Base-by-base conservation (phyloP, 192 early-diverging fungal genomes). In the Dissophora globulifera region DNA sequence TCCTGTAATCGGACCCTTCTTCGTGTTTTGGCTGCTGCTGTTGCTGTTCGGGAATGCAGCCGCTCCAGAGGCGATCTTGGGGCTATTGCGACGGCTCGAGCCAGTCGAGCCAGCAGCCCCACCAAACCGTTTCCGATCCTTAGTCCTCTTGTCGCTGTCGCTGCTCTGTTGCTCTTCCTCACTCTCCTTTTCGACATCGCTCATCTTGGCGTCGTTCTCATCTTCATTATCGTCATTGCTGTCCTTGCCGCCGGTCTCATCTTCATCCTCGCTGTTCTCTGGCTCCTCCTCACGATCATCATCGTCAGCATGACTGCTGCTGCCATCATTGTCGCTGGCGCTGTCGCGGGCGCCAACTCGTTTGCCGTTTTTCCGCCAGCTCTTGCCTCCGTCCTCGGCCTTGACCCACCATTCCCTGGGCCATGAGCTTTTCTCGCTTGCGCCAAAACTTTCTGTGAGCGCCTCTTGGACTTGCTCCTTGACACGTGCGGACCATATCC, bases 351-450 rank as follows among this genome's bases (percentile, higher is more conserved):
- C n/a, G 16, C 4, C 43, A 45, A 17, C 43, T 45, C 12, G 27
- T 42, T 33, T 20, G 5, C 31, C 41, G 9, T 9, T 15, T 31
- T 31, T 35, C 11, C 27, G 33, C 43, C 30, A 23, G 33, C 40
- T 22, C 26, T 46, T 38, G 33, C 23, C 32, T 10, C 41, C 31
- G 25, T 38, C 52, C 20, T 62, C 32, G 2, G 67, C 50, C 20
- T 50, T 43, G 17, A 50, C 31, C 42, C 59, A 66, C 59, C 59
- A 69, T n/a, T 66, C 48, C 2, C 55, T 47, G 2, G 61, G 50
- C 84, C 84, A 86, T 16, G 58, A 49, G 11, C 76, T 59, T 41
- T 82, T 45, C 31, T 69, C 64, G 11, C 55, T 69, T 3, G 20
- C 54, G 46, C 54, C 80, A 68, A 35, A 85, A 32, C 50, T 83